Base-by-base conservation (phyloP, 1,139 yeast genomes). In the Pichia sp. region DNA sequence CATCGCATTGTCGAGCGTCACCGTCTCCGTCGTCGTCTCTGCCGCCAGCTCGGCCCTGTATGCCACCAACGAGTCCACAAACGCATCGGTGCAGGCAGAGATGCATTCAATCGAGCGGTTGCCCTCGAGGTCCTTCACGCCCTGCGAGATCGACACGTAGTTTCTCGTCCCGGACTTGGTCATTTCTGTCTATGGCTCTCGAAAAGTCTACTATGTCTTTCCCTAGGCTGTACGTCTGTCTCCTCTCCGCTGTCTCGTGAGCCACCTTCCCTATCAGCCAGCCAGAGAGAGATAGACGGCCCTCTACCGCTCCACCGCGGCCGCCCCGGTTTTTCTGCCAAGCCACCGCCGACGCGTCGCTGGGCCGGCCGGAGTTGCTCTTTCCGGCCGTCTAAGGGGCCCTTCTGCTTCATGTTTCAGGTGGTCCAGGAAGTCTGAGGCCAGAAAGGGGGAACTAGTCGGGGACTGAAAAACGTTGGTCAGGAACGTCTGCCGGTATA, bases 31-130 rank as follows among this genome's bases (percentile, higher is more conserved):
- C 13, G 26, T 19, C 3, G 23, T 19, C 7, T 28, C 40, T 9
- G 13, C 16, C 1, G 16, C 41, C 23, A 49, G 23, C 16, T 26
- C 23, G 12, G 23, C 37, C 22, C 49, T 22, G 23, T 46, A 46
- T 3, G 5, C 19, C 7, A 46, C 37, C 10, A 50, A 26, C 16
- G 21, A 22, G 2, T 39, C 16, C 18, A 50, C 18, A 26, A 50
- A 47, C 9, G 36, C 18, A 12, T 48, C 49, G 2, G 60, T 50
- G 12, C 52, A 51, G 8, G 45, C 39, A 19, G 70, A 49, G 13
- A 70, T 62, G 48, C 67, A 67, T 31, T 70, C 67, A 31, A 71
- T 56, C 4, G 62, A 53, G 9, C 52, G 58, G 34, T 58, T 55
- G 5, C 50, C 25, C 9, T 69, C 52, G 8, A 71, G 53, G 23